Evolutionary conservation across 768 basidiomycete species (phyloP), one percentile per base, ranked within the genome.

Genomic region (Boletus sp.): DNA sequence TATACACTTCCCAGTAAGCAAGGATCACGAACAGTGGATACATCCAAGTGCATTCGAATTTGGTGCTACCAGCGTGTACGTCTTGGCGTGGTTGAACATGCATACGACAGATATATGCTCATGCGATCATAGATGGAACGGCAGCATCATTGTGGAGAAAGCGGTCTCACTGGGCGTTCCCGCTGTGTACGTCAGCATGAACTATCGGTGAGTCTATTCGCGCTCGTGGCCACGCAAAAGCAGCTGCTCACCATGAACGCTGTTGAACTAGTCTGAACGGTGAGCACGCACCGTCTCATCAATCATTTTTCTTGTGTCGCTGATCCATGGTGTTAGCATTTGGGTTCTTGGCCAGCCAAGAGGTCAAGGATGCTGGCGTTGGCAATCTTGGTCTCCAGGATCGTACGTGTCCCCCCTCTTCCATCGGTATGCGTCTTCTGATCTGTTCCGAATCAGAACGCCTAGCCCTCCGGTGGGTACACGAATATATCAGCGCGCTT

Each of bases 401-500:
- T 61, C 80, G 72, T 72, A 41, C 3, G 63, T 57, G 7, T 46
- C 37, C 2, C 9, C 2, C 1, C 7, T n/a, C 4, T 24, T 28
- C 15, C 7, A 3, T 4, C 20, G 10, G 20, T 35, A 10, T 4
- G 0, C 7, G 14, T 11, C 11, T 10, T 30, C 14, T 44, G 4
- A 51, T 11, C 11, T 18, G 17, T 20, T 7, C 2, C 14, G 8
- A 5, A 29, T 15, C 60, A 78, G 70, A 71, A 51, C 63, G 72
- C 9, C 60, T 72, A 7, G 81, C 80, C 1, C 64, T 82, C 11
- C 60, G 74, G 58, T 84, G 81, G 87, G 78, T 88, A 0, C 82
- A 87, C 60, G 67, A 76, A 28, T 81, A 89, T 60, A 85, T 88
- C 42, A 73, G 60, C 15, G 67, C 68, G 0, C 89, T 88, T 59